Conservation (phyloP, 805 yeast genomes). For the Isabelozyma pseudorhagii region DNA sequence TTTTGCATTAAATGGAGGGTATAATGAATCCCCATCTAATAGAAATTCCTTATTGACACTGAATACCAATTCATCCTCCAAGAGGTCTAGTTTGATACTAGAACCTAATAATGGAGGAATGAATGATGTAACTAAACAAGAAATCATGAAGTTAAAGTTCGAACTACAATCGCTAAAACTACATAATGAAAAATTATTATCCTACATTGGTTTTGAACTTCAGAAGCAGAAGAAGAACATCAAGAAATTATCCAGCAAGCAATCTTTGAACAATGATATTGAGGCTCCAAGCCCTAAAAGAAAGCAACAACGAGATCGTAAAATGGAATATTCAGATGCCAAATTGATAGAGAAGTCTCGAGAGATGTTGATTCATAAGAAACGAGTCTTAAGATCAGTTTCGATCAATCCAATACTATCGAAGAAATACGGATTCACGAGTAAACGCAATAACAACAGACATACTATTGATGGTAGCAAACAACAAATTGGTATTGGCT, state of each 20-base stretch:
- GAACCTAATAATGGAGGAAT: conserved; percentile 9
- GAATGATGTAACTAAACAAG: conserved; percentile 39
- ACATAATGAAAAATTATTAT: conserved; percentile 54
- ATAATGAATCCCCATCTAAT: conserved; percentile 7
- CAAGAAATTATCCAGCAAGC: conserved; percentile 35
- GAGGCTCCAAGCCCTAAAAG: conserved; percentile 3
- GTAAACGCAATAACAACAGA: not conserved
- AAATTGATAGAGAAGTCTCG: conserved; percentile 48
- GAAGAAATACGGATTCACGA: conserved; percentile 9
- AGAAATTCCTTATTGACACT: conserved; percentile 13
- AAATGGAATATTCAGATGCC: conserved; percentile 51
- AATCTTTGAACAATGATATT: conserved; percentile 21
- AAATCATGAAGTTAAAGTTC: conserved; percentile 48
- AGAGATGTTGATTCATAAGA: conserved; percentile 42
- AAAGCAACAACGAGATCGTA: not conserved
- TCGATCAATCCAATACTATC: conserved; percentile 24
- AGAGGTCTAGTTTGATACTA: conserved; percentile 26
- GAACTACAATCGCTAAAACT: conserved; percentile 51
- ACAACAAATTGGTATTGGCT: not conserved
- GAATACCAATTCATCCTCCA: conserved; percentile 19
- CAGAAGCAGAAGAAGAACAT: conserved; percentile 47
- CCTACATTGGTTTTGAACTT: conserved; percentile 55
- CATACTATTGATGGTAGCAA: not conserved
- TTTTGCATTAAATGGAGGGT: conserved; percentile 26
- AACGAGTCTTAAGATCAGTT: conserved; percentile 40